These are phyloP conservation scores for Melanogaster broomeanus DNA, from an alignment of 768 basidiomycete species.

Conservation along the genomic window DNA sequence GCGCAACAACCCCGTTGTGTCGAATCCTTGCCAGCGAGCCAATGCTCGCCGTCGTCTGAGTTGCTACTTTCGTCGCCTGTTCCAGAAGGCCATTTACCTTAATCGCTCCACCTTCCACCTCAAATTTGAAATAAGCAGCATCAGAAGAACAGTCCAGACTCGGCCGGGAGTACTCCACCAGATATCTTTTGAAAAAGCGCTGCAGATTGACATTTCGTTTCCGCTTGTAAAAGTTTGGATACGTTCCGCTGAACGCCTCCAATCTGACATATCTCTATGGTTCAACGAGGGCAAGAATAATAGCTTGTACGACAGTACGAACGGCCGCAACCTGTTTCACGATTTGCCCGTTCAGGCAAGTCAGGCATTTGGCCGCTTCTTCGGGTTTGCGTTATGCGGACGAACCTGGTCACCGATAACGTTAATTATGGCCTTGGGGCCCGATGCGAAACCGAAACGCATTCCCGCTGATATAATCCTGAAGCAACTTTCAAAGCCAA, in stretches of 20 bases:
- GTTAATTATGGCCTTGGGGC: slow-evolving; percentile 59
- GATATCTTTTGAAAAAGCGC: slow-evolving; percentile 71
- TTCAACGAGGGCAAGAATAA: slow-evolving; percentile 51
- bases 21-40: no score
- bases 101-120: neutral
- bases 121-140: slow-evolving; percentile 19
- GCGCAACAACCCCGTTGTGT: no score
- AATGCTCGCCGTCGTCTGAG: slow-evolving; percentile 58
- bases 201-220: slow-evolving; percentile 60
- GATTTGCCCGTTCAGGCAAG: neutral
- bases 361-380: neutral
- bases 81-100: slow-evolving; percentile 63
- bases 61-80: slow-evolving; percentile 45
- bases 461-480: slow-evolving; percentile 75
- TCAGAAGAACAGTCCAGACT: slow-evolving; percentile 88
- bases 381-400: slow-evolving; percentile 9
- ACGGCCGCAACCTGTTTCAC: no score
- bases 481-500: slow-evolving; percentile 83
- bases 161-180: slow-evolving; percentile 64
- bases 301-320: slow-evolving; percentile 58
- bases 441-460: slow-evolving; percentile 74
- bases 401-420: slow-evolving; percentile 67
- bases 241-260: slow-evolving; percentile 58
- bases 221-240: slow-evolving; percentile 59
- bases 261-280: slow-evolving; percentile 77